These are phyloP conservation scores for Chlamydomonas sp. DNA, from an alignment of 139 green algal genomes.

Conservation along the genomic window DNA sequence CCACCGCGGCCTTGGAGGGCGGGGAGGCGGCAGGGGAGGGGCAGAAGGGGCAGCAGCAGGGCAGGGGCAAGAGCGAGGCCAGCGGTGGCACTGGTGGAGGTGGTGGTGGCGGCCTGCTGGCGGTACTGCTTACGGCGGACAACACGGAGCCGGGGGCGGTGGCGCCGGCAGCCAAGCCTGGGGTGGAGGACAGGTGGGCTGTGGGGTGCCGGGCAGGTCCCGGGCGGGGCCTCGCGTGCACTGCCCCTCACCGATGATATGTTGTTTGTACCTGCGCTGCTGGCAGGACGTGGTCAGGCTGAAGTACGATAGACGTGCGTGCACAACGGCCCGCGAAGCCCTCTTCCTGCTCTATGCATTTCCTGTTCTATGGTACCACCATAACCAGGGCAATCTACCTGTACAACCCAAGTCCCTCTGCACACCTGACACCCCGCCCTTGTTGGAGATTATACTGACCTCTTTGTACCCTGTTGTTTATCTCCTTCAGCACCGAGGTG, in stretches of 20 bases:
- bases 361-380: too few species aligned
- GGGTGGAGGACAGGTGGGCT: slow-evolving; percentile 21
- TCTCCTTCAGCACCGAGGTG: slow-evolving; percentile 1
- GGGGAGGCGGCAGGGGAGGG: not conserved
- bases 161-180: not conserved
- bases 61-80: not conserved
- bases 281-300: too few species aligned
- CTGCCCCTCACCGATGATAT: too few species aligned
- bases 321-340: too few species aligned
- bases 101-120: not conserved
- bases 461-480: too few species aligned
- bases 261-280: too few species aligned
- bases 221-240: too few species aligned
- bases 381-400: too few species aligned
- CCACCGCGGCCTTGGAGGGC: slow-evolving; percentile 16
- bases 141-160: slow-evolving; percentile 9
- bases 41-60: not conserved
- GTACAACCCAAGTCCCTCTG: not conserved
- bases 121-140: slow-evolving; percentile 32
- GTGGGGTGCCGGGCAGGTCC: not conserved
- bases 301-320: too few species aligned
- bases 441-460: not conserved
- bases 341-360: too few species aligned
- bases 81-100: too few species aligned
- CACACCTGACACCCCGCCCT: not conserved